Evolutionary conservation across 306 rosid species (phyloP).

Genomic region (Morella rubra): DNA sequence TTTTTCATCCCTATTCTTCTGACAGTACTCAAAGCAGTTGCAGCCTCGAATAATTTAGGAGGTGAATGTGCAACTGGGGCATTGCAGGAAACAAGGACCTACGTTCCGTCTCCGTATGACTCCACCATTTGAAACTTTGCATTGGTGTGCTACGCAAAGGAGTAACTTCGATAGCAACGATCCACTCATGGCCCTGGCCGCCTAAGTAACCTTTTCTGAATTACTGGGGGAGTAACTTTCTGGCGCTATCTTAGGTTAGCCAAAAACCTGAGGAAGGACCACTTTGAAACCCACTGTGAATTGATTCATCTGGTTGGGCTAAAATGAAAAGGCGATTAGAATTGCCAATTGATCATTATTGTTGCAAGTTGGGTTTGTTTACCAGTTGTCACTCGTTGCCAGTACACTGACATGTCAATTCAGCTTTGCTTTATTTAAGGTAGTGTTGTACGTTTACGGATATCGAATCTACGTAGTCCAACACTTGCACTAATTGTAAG

Average conservation of each 20-base stretch:
- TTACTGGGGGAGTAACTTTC: neutral
- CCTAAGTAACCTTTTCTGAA: neutral
- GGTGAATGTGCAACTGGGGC: too few relatives aligned
- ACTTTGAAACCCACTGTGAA: neutral
- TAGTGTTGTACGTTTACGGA: too few relatives aligned
- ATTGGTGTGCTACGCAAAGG: too few relatives aligned
- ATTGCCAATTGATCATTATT: neutral
- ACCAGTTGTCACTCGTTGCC: neutral
- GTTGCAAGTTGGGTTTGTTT: neutral
- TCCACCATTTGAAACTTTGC: neutral
- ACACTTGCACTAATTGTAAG: too few relatives aligned
- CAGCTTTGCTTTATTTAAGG: too few relatives aligned
- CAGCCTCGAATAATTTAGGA: too few relatives aligned
- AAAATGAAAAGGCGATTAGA: neutral
- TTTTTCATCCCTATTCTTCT: neutral
- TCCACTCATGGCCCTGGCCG: neutral
- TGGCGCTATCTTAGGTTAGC: neutral
- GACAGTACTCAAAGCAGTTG: too few relatives aligned
- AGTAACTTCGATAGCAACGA: neutral
- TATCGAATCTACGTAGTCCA: too few relatives aligned
- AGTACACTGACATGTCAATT: neutral
- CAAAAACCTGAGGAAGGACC: neutral
- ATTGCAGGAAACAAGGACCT: too few relatives aligned
- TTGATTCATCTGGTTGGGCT: neutral
- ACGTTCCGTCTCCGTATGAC: too few relatives aligned